Evolutionary conservation across 192 early-diverging fungal species (phyloP).

Genomic region (Entomortierella chlamydospora): DNA sequence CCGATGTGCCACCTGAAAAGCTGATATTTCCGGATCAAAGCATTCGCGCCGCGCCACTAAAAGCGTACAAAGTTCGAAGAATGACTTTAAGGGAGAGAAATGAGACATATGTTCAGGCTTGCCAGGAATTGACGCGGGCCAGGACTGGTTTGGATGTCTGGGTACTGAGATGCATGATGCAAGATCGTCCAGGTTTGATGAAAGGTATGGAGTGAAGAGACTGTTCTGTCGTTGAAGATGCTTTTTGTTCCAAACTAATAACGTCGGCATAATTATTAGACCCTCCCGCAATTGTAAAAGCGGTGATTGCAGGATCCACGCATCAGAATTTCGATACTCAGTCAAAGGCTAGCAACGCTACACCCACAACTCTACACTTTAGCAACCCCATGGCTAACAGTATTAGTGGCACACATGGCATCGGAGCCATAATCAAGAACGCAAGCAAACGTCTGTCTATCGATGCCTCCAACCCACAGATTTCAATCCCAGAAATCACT

Average conservation of each 20-base stretch:
- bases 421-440: constrained; percentile 41
- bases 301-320: constrained; percentile 12
- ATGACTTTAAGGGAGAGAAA: constrained; percentile 30
- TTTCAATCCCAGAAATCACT: background rate
- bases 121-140: constrained; percentile 39
- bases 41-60: constrained; percentile 30
- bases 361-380: constrained; percentile 8
- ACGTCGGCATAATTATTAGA: constrained; percentile 21
- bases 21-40: constrained; percentile 46
- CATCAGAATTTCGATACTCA: background rate
- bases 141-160: constrained; percentile 38
- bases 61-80: constrained; percentile 36
- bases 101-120: constrained; percentile 20
- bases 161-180: constrained; percentile 40
- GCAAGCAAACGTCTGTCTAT: constrained; percentile 42
- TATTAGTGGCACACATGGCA: constrained; percentile 10
- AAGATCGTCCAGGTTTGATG: constrained; percentile 44
- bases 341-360: constrained; percentile 7
- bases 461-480: constrained; percentile 20
- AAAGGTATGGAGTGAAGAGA: constrained; percentile 13
- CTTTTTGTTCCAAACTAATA: too few species aligned
- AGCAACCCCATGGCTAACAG: background rate
- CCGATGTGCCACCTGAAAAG: constrained; percentile 12
- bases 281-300: constrained; percentile 37
- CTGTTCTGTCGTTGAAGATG: background rate